These are phyloP conservation scores for Penicillium polonicum DNA, from an alignment of 2,329 filamentous ascomycete genomes.

Conservation along the genomic window DNA sequence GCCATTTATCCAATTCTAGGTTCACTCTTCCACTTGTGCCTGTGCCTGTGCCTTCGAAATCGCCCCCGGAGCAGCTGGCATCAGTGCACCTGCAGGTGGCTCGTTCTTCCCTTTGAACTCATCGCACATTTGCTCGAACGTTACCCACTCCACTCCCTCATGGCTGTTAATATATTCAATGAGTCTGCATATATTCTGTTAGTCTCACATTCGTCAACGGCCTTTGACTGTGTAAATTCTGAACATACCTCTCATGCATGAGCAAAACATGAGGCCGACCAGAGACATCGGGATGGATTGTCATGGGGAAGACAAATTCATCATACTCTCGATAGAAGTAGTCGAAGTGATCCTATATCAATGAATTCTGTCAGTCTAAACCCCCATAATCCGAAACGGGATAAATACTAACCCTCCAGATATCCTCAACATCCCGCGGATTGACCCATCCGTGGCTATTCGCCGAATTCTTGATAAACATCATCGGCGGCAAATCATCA, in stretches of 20 bases:
- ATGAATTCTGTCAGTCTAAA: not conserved
- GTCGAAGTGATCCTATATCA: constrained; percentile 56
- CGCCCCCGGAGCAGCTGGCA: constrained; percentile 14
- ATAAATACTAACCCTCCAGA: constrained; percentile 44
- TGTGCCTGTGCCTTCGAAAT: not conserved
- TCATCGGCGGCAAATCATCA: constrained; percentile 46
- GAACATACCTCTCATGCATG: constrained; percentile 65
- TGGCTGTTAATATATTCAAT: constrained; percentile 31
- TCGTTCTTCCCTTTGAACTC: constrained; percentile 28
- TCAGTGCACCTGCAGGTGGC: constrained; percentile 20
- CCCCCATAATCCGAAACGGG: accelerated
- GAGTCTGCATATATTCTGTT: constrained; percentile 13
- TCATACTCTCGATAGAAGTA: constrained; percentile 75
- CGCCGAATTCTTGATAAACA: constrained; percentile 46
- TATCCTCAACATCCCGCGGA: constrained; percentile 56
- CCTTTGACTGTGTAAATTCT: no score
- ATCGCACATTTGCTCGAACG: constrained; percentile 29
- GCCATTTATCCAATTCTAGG: not conserved
- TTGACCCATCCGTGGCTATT: constrained; percentile 61
- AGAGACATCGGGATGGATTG: constrained; percentile 71
- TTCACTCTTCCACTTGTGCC: not conserved
- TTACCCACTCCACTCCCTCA: constrained; percentile 31
- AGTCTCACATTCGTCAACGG: not conserved
- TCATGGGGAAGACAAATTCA: constrained; percentile 74
- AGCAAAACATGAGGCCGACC: constrained; percentile 71